Percentiles rank a stretch among this genome's conserved stretches.
Conservation (phyloP, 805 yeast genomes). For the Pichia membranifaciens region DNA sequence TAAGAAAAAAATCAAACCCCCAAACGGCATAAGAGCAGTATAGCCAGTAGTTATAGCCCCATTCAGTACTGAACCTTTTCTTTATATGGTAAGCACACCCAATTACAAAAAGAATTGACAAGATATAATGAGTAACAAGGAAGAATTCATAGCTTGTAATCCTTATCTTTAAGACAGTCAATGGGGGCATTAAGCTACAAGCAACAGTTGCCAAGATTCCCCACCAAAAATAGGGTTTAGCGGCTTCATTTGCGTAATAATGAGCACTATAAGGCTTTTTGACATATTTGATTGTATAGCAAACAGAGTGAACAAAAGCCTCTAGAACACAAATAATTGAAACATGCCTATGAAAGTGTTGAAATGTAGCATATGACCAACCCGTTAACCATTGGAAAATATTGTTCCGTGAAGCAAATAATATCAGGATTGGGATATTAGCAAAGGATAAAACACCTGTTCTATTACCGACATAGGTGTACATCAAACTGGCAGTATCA, state of each 20-base stretch:
- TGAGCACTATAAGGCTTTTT: constrained; percentile 2
- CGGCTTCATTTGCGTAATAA: background rate
- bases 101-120: constrained; percentile 45
- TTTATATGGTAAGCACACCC: constrained; percentile 48
- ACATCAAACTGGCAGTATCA: constrained; percentile 1
- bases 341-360: no score
- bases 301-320: no score
- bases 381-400: no score
- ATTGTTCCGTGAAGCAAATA: background rate
- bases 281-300: background rate
- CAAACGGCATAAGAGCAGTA: constrained; percentile 39
- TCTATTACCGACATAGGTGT: background rate
- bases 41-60: constrained; percentile 25
- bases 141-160: constrained; percentile 10
- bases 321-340: no score
- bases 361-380: no score
- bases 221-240: constrained; percentile 9
- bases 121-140: constrained; percentile 39
- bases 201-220: constrained; percentile 35
- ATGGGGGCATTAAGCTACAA: constrained; percentile 38
- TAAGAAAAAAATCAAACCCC: constrained; percentile 41
- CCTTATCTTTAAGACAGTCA: constrained; percentile 44
- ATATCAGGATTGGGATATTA: no score
- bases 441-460: no score
- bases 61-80: constrained; percentile 10